Evolutionary conservation across 352 stramenopile species (phyloP), one percentile per base, ranked within the genome.

Genomic region (Plasmopara viticola): DNA sequence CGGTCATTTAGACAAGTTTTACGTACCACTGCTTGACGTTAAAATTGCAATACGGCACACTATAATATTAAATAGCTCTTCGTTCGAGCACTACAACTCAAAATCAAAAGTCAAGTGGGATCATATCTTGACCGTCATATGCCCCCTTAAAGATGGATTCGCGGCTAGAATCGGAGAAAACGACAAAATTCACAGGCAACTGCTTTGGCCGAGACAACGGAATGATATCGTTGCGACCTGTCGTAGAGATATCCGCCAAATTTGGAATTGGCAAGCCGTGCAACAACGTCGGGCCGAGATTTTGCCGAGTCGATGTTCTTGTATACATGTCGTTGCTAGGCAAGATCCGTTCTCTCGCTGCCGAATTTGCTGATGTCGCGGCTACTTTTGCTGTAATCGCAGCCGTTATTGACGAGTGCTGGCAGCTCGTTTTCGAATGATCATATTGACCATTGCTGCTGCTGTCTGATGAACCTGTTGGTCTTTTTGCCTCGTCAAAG

Each of bases 81-180:
- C 56, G 51, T 59, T 65, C 60, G 60, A 68, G 51, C 60, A 58
- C 47, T 60, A 61, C 46, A 60, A 60, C 39, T 56, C 53, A 49
- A 34, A 55, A 34, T 64, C n/a, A 73, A 50, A 70, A 66, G 28
- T 64, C 51, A 30, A 73, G 64, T 35, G 64, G 64, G 20, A 73
- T 73, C 64, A 73, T 68, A 55, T 73, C 64, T 42, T 70, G 58
- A 28, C 64, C 60, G 28, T 73, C 60, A 50, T 64, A 57, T 9
- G 53, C 48, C 18, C 64, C 56, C 17, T 43, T 68, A 37, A 70
- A 68, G 34, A 73, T 73, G 6, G 64, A 73, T 56, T 70, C 53
- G 25, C 64, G 64, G 14, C 51, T 68, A 4, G 64, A 70, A 31
- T 70, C 61, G 5, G 56, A 70, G 28, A 73, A 73, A 13, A 73